Evolutionary conservation across 148 eudicot genomes (phyloP), one percentile per base, ranked within the genome.

Genomic region (Cornus suecica): DNA sequence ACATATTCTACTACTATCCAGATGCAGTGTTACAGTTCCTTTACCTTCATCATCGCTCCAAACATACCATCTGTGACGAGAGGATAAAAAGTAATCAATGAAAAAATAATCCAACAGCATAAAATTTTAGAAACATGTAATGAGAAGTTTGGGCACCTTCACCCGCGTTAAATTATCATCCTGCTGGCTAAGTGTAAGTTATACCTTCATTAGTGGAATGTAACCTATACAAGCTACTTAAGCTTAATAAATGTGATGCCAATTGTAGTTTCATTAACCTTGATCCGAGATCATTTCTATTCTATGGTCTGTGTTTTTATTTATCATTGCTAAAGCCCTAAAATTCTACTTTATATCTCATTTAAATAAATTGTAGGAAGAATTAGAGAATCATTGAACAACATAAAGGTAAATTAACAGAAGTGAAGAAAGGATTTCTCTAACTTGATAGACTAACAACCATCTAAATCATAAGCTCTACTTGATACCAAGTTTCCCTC

Each of bases 1-100:
- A 34, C 22, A 8, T 28, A 64, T 22, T 37, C 42, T 37, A 37
- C 5, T 6, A 6, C 42, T 37, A 37, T 37, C 9, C 42, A 37
- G 42, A 37, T 6, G 7, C 42, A 37, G 42, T 37, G 25, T 70
- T 65, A 22, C 11, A 64, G 8, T 32, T 42, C 30, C 83, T 87
- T 41, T 75, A 94, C 97, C 89, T 91, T 92, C 99, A 95, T 95
- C 97, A 86, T 92, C 58, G 99, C 99, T 83, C 99, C 99, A 84
- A 95, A 95, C 67, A 95, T 62, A 56, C 99, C 99, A 90, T 95
- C 99, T 95, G 90, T 73, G 68, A 83, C 54, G 22, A 70, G 66
- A 56, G 30, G 30, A 58, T 41, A 62, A 66, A 51, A 68, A 79
- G 25, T 27, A 61, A 34, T 68, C 10, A 66, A 66, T 51, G n/a